Evolutionary conservation across 2,329 filamentous ascomycete genomes (phyloP).

Genomic region (Kalaharituber pfeilii): DNA sequence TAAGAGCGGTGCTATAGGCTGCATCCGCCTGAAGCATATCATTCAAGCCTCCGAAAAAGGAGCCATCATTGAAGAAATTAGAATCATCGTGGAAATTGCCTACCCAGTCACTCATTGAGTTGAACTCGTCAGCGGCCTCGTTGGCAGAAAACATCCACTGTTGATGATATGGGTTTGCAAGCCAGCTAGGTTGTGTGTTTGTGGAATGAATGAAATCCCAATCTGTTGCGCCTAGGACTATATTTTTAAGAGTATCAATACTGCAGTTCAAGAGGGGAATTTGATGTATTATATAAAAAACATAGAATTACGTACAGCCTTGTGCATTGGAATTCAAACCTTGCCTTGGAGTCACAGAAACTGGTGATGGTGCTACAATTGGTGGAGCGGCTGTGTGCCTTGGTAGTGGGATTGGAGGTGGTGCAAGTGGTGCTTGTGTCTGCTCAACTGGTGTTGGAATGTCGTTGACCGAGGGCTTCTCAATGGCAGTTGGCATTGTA

Average conservation of each 20-base stretch:
- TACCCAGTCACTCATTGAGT: constrained; percentile 88
- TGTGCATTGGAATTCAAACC: constrained; percentile 20
- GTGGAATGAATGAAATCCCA: constrained; percentile 68
- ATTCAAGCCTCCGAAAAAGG: constrained; percentile 22
- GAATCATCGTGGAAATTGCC: constrained; percentile 39
- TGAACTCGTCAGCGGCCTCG: constrained; percentile 92
- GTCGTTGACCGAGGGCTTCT: not conserved
- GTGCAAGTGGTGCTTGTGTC: constrained; percentile 25
- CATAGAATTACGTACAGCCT: constrained; percentile 18
- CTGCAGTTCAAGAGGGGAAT: constrained; percentile 6
- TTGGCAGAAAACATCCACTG: constrained; percentile 91
- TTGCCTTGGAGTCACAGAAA: constrained; percentile 19
- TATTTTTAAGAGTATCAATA: constrained; percentile 8
- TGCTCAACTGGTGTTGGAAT: constrained; percentile 24
- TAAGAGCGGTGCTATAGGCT: not conserved
- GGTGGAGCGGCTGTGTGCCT: constrained; percentile 19
- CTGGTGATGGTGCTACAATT: constrained; percentile 20
- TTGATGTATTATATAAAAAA: constrained; percentile 15
- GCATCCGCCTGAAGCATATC: not conserved
- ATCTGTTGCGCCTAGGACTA: constrained; percentile 70
- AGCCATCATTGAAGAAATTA: constrained; percentile 70
- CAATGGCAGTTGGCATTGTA: not conserved
- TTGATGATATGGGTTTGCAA: constrained; percentile 39
- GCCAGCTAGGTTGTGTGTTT: constrained; percentile 57
- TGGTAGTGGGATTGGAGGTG: constrained; percentile 22